Evolutionary conservation across 768 basidiomycete species (phyloP).

Genomic region (Lentinus tigrinus): DNA sequence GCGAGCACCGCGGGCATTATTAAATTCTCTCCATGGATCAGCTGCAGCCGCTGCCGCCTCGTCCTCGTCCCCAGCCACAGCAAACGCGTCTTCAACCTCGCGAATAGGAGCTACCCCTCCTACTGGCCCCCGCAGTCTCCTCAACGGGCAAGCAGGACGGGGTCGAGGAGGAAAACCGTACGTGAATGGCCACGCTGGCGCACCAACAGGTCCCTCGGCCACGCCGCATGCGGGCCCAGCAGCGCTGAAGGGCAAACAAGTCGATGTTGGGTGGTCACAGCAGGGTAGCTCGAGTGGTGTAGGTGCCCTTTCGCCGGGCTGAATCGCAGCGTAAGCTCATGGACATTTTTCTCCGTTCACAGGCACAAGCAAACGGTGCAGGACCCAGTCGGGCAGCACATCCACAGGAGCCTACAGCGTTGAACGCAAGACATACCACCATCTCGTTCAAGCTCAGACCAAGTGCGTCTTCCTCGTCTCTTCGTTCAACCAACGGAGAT

Average conservation of each 20-base stretch:
- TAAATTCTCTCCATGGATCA: constrained; percentile 40
- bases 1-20: constrained; percentile 67
- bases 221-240: constrained; percentile 20
- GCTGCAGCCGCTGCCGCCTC: constrained; percentile 30
- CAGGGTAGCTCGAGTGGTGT: constrained; percentile 30
- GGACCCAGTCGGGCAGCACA: constrained; percentile 22
- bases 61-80: constrained; percentile 34
- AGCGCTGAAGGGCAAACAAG: constrained; percentile 43
- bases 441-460: constrained; percentile 29
- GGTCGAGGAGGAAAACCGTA: constrained; percentile 39
- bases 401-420: constrained; percentile 21
- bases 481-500: constrained; percentile 13
- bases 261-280: constrained; percentile 34
- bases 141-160: constrained; percentile 25
- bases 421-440: constrained; percentile 20
- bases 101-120: constrained; percentile 57
- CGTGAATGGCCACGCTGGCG: constrained; percentile 41
- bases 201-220: constrained; percentile 27
- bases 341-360: constrained; percentile 7
- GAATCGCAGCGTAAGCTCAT: constrained; percentile 16
- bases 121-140: constrained; percentile 64
- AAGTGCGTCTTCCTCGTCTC: constrained; percentile 23
- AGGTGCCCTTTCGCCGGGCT: constrained; percentile 11
- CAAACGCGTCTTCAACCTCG: constrained; percentile 27
- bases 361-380: constrained; percentile 22